Percentiles rank a stretch among this genome's conserved stretches.
Conservation (phyloP, 1,284 basidiomycete genomes). For the Phlebopus sp. region DNA sequence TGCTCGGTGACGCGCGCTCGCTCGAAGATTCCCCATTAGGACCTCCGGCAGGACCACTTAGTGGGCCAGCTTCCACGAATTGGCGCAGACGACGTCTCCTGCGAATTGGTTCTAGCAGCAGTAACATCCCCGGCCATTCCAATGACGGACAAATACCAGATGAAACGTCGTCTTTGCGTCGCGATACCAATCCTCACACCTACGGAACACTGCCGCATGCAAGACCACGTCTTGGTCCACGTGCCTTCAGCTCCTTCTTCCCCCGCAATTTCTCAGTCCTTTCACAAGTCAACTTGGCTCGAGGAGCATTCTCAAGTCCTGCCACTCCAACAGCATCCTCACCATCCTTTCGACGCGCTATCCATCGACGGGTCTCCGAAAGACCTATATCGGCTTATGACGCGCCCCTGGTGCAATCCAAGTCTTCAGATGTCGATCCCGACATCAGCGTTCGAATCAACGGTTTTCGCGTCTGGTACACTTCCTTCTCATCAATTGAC, state of each 20-base stretch:
- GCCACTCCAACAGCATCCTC: conserved; percentile 14
- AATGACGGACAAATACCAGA: conserved; percentile 1
- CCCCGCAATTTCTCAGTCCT: conserved; percentile 12
- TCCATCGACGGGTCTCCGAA: conserved; percentile 38
- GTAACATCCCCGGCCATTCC: not conserved
- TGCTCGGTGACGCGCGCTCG: conserved; percentile 19
- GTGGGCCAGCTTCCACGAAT: conserved; percentile 28
- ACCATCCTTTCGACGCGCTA: conserved; percentile 16
- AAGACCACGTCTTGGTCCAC: conserved; percentile 7
- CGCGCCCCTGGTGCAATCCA: conserved; percentile 38
- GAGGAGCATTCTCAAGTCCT: conserved; percentile 19
- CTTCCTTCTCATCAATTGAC: conserved; percentile 80
- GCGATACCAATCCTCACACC: not conserved
- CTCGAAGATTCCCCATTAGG: conserved; percentile 7
- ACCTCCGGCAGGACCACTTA: conserved; percentile 25
- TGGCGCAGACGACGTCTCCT: conserved; percentile 33
- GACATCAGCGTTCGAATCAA: conserved; percentile 71
- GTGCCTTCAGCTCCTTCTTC: conserved; percentile 10
- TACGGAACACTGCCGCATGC: conserved; percentile 21
- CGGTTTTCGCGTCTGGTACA: conserved; percentile 91
- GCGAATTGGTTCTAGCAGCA: conserved; percentile 19
- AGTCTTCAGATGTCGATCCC: conserved; percentile 36
- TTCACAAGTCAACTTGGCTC: conserved; percentile 9
- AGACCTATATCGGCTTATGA: conserved; percentile 77
- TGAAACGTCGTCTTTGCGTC: conserved; percentile 21